Evolutionary conservation across 1,284 basidiomycete species (phyloP).

Genomic region (Malassezia sympodialis): DNA sequence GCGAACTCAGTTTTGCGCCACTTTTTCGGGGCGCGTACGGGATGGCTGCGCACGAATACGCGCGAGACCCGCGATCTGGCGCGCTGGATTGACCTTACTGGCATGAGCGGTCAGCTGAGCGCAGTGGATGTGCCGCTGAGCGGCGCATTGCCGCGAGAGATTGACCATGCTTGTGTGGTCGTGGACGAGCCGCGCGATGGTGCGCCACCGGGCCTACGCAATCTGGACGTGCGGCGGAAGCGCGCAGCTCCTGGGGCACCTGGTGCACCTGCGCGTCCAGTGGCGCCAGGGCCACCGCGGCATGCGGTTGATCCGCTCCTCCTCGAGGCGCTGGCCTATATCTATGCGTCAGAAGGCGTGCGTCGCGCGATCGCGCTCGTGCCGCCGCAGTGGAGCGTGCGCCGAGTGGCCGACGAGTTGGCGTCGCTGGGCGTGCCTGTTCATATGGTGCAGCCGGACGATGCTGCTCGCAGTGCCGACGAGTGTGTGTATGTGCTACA

Average conservation of each 20-base stretch:
- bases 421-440: conserved; percentile 35
- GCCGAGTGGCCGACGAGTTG: conserved; percentile 23
- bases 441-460: conserved; percentile 1
- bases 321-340: conserved; percentile 34
- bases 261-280: neutral
- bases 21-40: conserved; percentile 42
- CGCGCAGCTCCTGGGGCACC: neutral
- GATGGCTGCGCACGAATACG: conserved; percentile 40
- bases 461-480: neutral
- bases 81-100: conserved; percentile 43
- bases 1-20: conserved; percentile 45
- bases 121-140: conserved; percentile 16
- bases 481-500: conserved; percentile 34
- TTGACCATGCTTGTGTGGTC: conserved; percentile 39
- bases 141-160: conserved; percentile 26
- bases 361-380: conserved; percentile 33
- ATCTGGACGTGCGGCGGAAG: neutral
- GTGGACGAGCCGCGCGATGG: conserved; percentile 23
- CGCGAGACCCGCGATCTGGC: conserved; percentile 25
- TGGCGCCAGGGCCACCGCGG: conserved; percentile 18
- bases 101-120: conserved; percentile 24
- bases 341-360: conserved; percentile 32
- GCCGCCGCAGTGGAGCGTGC: conserved; percentile 36
- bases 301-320: conserved; percentile 34
- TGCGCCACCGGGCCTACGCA: neutral